Conservation (phyloP, 495 filamentous ascomycete genomes). For the Choiromyces venosus region DNA sequence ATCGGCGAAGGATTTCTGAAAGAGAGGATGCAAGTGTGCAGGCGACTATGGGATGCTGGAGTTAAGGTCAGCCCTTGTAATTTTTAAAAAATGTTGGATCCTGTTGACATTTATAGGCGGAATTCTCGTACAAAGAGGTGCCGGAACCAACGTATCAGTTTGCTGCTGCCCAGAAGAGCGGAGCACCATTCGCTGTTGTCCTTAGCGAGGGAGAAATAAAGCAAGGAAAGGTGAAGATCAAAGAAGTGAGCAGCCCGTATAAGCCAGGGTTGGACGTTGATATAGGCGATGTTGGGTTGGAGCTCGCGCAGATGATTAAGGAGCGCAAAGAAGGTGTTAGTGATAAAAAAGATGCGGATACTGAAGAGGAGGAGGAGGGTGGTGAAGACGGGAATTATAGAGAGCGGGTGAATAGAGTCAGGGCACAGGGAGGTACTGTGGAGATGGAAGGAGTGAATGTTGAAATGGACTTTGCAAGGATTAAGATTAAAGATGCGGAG, state of each 20-base stretch:
- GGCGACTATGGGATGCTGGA: constrained; percentile 66
- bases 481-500: constrained; percentile 22
- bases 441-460: constrained; percentile 30
- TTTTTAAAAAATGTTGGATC: background rate
- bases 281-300: constrained; percentile 29
- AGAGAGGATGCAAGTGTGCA: constrained; percentile 70
- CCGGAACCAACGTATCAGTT: constrained; percentile 72
- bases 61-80: constrained; percentile 55
- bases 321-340: constrained; percentile 54
- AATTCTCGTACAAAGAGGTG: constrained; percentile 70
- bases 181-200: constrained; percentile 66
- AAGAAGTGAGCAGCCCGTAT: constrained; percentile 77
- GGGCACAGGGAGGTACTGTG: constrained; percentile 18
- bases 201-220: constrained; percentile 70
- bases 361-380: background rate
- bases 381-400: constrained; percentile 6
- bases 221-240: constrained; percentile 69
- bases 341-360: background rate
- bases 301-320: constrained; percentile 49
- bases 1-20: constrained; percentile 73
- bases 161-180: constrained; percentile 64
- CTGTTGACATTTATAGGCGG: constrained; percentile 48
- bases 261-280: constrained; percentile 71
- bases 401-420: constrained; percentile 21
- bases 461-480: constrained; percentile 29